Evolutionary conservation across 108 stramenopile genomes (phyloP), one percentile per base, ranked within the genome.

Genomic region (Skeletonema tropicum): DNA sequence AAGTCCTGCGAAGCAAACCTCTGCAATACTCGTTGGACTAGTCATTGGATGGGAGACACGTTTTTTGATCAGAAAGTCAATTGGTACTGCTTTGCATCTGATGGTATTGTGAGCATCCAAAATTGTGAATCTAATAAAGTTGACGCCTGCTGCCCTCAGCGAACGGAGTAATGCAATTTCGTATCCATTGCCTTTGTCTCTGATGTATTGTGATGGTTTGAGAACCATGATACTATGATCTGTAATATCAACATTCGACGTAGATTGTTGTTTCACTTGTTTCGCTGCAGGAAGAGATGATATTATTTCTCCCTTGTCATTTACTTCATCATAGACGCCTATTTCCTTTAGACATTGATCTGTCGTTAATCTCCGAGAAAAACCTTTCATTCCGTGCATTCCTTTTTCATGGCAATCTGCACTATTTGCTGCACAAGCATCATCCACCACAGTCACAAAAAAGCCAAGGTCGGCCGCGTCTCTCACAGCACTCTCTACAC

Each of bases 401-500:
- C 92, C 89, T 39, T 80, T 85, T 19, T 33, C 36, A 48, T 93
- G 92, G 12, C 65, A 49, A 10, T 73, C 76, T 32, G 68, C 60
- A 30, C 75, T 74, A 13, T 83, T 52, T 26, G 92, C 87, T 2
- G 84, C 89, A 58, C 92, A 93, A 6, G 92, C 92, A 74, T 93
- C 92, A 13, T 93, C 79, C 12, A 88, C 90, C 4, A 90, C 87
- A 29, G 85, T 88, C 1, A 93, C 89, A 15, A 90, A 67, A 63
- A 77, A 93, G 23, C 92, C 92, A 64, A 90, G 67, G 77, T 93
- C 89, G 17, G 92, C 92, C 14, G 88, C 92, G 80, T 89, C 87
- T 38, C 92, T 83, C 21, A 93, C 89, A 3, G 89, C 87, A 57
- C 83, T 79, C 67, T 90, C 87, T 12, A 93, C 88, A 76, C 90